Base-by-base conservation (phyloP, 2,329 filamentous ascomycete genomes). In the Endothia cerciana region DNA sequence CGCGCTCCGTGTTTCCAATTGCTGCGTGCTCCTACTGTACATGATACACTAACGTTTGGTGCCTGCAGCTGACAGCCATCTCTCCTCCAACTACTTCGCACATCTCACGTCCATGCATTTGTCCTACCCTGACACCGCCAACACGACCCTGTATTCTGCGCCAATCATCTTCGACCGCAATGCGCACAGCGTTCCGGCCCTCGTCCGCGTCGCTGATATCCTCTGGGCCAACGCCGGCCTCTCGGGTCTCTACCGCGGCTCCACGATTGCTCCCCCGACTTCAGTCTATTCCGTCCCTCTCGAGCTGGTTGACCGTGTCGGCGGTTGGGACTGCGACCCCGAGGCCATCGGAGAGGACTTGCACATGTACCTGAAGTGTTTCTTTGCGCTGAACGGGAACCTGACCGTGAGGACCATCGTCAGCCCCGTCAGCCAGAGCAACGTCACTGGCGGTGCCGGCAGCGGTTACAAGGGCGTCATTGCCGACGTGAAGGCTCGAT, bases 341-440 rank as follows among this genome's bases (percentile, higher is more conserved):
- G 89, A 91, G 68, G 89, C 90, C 25, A 92, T 92, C 70, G 90
- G 90, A 53, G 90, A 92, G 76, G 90, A 92, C 73, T 77, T 92
- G 72, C 90, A 92, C 78, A 92, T 92, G 90, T 90, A 90, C 73
- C 82, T 92, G 69, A 92, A 92, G 80, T 91, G 89, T 75, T 92
- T 92, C 79, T 92, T 92, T 70, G 87, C 89, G 0, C 83, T 91
- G 22, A 90, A 89, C 68, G 90, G 90, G 3, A 87, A 91, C 73
- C 74, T 92, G 63, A 87, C 87, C 15, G 85, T 85, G 57, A 83
- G 85, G 59, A 86, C 89, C 3, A 82, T 92, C 38, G 79, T 89
- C 70, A 89, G 87, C 68, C 89, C 90, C 2, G 88, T 91, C 65
- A 91, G 89, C 77, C 89, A 91, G 74, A 91, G 84, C 77, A 91